These are phyloP conservation scores for Didymella exigua DNA, from an alignment of 2,329 filamentous ascomycete genomes.

Conservation along the genomic window DNA sequence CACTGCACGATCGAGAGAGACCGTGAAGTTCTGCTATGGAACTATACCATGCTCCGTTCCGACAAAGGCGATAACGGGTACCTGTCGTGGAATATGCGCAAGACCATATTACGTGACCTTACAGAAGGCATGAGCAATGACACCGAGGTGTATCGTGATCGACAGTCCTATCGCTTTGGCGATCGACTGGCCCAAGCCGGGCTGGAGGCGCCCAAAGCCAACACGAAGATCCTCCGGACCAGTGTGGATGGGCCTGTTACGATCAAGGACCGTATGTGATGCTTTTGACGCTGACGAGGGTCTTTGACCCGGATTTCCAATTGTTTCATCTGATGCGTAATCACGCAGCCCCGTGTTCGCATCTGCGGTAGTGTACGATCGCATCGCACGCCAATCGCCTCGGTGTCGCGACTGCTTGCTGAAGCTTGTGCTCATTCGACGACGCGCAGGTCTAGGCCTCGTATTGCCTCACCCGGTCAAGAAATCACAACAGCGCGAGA, in stretches of 20 bases:
- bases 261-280: neutral
- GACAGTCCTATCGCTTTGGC: neutral
- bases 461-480: constrained; percentile 43
- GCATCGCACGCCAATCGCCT: constrained; percentile 47
- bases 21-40: constrained; percentile 21
- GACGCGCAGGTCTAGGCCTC: constrained; percentile 46
- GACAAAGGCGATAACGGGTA: neutral
- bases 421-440: constrained; percentile 49
- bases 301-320: constrained; percentile 49
- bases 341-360: constrained; percentile 48
- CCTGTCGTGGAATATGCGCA: neutral
- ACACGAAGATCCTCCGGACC: neutral
- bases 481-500: constrained; percentile 42
- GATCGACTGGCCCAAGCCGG: neutral
- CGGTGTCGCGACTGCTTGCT: constrained; percentile 52
- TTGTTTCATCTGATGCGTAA: constrained; percentile 42
- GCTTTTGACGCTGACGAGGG: neutral
- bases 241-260: neutral
- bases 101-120: neutral
- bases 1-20: constrained; percentile 44
- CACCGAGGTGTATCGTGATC: neutral
- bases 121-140: neutral
- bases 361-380: constrained; percentile 45
- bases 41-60: neutral
- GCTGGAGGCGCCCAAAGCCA: neutral